phyloP scores from a whole-genome alignment of 257 asterid genomes.

The Anisodus tanguticus region DNA sequence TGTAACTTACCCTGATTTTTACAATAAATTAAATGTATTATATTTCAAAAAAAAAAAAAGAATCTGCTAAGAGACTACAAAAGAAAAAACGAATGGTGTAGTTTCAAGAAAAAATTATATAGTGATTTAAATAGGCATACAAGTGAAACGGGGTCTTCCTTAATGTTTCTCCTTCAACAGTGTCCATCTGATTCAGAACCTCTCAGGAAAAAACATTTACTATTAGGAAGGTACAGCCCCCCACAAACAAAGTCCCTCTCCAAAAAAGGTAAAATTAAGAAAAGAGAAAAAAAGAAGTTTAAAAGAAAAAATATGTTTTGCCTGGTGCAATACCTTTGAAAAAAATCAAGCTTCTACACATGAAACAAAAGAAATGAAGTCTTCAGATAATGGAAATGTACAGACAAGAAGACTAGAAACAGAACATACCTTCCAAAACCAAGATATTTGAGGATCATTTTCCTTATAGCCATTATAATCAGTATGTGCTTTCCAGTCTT shows the following conservation, averaged over 20 bases:
- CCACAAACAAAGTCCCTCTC: not conserved
- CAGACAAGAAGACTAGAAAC: not conserved
- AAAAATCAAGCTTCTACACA: conserved; percentile 2
- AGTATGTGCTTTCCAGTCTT: conserved; percentile 95
- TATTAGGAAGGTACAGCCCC: not conserved
- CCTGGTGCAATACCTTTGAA: conserved; percentile 4
- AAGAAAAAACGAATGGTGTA: not conserved
- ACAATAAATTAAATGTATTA: not conserved
- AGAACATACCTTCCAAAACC: conserved; percentile 92
- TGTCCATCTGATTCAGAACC: not conserved
- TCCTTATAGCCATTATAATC: conserved; percentile 75
- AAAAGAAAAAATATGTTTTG: conserved; percentile 5
- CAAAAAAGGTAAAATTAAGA: not conserved
- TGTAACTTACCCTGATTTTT: not conserved
- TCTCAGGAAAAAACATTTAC: not conserved
- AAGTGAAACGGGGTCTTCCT: not conserved
- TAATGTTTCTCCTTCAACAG: not conserved
- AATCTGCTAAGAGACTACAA: not conserved
- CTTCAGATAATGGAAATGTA: conserved; percentile 19
- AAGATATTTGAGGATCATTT: conserved; percentile 75
- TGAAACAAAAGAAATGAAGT: conserved; percentile 7
- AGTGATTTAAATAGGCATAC: conserved; percentile 1
- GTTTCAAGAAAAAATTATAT: not conserved
- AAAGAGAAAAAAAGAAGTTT: not conserved
- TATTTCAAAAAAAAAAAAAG: not conserved